Conservation (phyloP, 2,329 filamentous ascomycete species). For the Dactylellina leptospora region DNA sequence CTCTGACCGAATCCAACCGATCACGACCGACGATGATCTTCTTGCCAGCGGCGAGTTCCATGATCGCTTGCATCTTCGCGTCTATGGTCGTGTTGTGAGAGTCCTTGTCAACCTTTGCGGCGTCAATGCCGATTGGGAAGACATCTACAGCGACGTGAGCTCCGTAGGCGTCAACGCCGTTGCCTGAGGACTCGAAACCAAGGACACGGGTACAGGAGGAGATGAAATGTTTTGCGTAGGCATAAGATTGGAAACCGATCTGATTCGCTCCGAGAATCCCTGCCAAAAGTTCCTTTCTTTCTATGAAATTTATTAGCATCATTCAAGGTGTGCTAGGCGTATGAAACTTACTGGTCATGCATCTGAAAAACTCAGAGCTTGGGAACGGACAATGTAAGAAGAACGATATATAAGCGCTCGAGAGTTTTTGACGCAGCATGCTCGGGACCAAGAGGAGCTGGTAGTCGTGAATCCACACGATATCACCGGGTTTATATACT, state of each 20-base stretch:
- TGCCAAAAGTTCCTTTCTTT: constrained; percentile 87
- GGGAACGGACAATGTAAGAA: constrained; percentile 95
- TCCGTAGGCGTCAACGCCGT: constrained; percentile 85
- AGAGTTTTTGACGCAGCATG: constrained; percentile 83
- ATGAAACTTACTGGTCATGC: constrained; percentile 64
- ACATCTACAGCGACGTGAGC: constrained; percentile 89
- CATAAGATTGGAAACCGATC: constrained; percentile 93
- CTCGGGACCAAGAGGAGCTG: constrained; percentile 89
- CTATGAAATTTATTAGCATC: constrained; percentile 62
- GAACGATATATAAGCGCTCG: constrained; percentile 92
- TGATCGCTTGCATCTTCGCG: constrained; percentile 75
- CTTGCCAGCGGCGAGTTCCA: constrained; percentile 82
- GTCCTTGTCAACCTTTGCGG: constrained; percentile 78
- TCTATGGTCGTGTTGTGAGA: constrained; percentile 76
- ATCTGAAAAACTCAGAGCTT: constrained; percentile 93
- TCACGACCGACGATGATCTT: constrained; percentile 96
- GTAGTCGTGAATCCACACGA: constrained; percentile 93
- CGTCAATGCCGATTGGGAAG: constrained; percentile 94
- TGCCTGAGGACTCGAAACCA: constrained; percentile 67
- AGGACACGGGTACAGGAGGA: constrained; percentile 92
- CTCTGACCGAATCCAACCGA: constrained; percentile 88
- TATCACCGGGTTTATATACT: constrained; percentile 89
- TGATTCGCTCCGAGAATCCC: constrained; percentile 91
- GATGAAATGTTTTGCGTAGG: constrained; percentile 92
- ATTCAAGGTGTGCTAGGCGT: neutral